Evolutionary conservation across 331 rosid genomes (phyloP), one percentile per base, ranked within the genome.

Genomic region (Telfairia occidentalis): DNA sequence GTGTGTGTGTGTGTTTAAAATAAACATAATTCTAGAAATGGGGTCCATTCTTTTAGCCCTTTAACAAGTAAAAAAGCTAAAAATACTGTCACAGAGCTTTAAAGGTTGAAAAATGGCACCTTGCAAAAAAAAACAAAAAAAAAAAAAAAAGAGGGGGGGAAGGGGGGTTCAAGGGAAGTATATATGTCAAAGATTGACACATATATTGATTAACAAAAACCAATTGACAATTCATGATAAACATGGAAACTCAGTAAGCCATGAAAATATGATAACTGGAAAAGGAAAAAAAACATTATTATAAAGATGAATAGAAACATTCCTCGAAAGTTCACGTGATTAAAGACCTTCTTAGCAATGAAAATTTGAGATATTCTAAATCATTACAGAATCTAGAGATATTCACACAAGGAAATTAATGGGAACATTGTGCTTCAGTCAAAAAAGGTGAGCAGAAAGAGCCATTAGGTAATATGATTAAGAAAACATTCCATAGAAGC

Each of bases 401-500:
- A 67, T 67, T 21, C 3, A 13, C 29, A 70, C 30, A 37, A 29
- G 40, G 21, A 45, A 71, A 45, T 19, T 37, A 60, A 28, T 63
- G 74, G 43, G 40, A 60, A 28, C 35, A 78, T 55, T 37, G 59
- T 75, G 54, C 58, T 58, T 16, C 54, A 58, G 78, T 59, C 78
- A 75, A 75, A 75, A 75, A 75, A 61, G 54, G 72, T 28, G 71
- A 75, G 52, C 78, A 75, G 69, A 40, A 75, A 75, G 66, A 29
- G 71, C 7, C 71, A 61, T 60, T 60, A 57, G 72, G 71, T 43
- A 24, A 45, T 40, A 82, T 46, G 79, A 75, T 79, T 75, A 78
- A 76, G 80, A 75, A 70, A 81, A 65, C 80, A 79, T 79, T 61
- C 76, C 70, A 73, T 43, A 26, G 78, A 50, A 74, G 66, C 69